Evolutionary conservation across 2,329 filamentous ascomycete genomes (phyloP).

Genomic region (Fusarium sp.): DNA sequence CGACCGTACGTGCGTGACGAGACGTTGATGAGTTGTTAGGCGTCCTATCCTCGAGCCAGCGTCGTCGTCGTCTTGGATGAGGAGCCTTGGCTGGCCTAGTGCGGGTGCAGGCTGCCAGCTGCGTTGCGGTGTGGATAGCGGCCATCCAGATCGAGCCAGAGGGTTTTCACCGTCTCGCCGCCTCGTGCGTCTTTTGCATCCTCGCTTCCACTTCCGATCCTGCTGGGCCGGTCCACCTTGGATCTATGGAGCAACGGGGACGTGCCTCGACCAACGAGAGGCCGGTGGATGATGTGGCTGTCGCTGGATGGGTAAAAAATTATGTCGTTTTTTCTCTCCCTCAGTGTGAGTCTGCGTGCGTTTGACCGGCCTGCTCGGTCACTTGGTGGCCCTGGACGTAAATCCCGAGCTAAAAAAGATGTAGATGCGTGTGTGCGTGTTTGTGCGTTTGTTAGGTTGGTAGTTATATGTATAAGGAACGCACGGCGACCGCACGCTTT

Average conservation of each 20-base stretch:
- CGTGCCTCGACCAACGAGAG: conserved; percentile 37
- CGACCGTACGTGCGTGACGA: conserved; percentile 5
- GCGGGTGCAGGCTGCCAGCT: not conserved
- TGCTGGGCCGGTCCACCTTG: conserved; percentile 10
- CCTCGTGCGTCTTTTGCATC: conserved; percentile 24
- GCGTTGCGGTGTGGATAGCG: conserved; percentile 33
- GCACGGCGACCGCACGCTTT: conserved; percentile 22
- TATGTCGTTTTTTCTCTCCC: conserved; percentile 32
- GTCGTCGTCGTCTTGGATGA: not conserved
- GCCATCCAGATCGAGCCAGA: conserved; percentile 28
- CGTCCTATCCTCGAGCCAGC: not conserved
- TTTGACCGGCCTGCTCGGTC: conserved; percentile 25
- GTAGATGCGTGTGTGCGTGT: not conserved
- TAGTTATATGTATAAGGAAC: conserved; percentile 37
- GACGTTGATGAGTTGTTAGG: conserved; percentile 12
- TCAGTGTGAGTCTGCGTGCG: conserved; percentile 8
- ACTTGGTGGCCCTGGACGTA: conserved; percentile 2
- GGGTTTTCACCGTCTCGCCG: conserved; percentile 38
- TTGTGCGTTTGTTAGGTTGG: not conserved
- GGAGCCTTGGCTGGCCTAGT: not conserved
- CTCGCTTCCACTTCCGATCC: conserved; percentile 9
- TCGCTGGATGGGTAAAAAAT: conserved; percentile 40
- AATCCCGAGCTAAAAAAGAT: not conserved
- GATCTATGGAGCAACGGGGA: conserved; percentile 25
- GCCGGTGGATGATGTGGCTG: conserved; percentile 44